Percentiles rank a stretch among this genome's conserved stretches.
These are phyloP conservation scores for Microsporum canis DNA, from an alignment of 2,329 filamentous ascomycete genomes.

Conservation along the genomic window DNA sequence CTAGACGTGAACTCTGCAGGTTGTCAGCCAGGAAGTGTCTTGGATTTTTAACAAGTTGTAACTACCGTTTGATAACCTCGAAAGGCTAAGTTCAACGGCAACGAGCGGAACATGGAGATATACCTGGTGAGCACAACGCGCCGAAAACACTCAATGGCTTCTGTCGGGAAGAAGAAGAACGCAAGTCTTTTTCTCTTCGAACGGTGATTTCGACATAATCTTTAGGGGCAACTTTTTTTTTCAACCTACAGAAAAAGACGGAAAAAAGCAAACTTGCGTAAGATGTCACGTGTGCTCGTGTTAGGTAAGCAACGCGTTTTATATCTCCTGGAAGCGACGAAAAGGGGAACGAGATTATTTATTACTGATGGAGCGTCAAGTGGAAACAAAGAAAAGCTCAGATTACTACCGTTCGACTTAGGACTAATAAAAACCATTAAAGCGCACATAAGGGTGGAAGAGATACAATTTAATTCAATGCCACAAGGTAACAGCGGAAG, in stretches of 20 bases:
- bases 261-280: neutral
- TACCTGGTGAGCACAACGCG: no score
- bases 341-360: neutral
- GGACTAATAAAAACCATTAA: constrained; percentile 2
- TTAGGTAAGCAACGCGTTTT: neutral
- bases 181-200: no score
- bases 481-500: neutral
- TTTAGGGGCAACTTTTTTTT: neutral
- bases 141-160: no score
- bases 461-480: constrained; percentile 3
- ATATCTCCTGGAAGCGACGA: neutral
- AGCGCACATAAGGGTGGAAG: neutral
- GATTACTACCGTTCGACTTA: constrained; percentile 1
- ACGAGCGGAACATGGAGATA: no score
- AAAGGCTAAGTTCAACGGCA: no score
- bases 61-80: no score
- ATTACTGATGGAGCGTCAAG: neutral
- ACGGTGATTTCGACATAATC: neutral
- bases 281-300: neutral
- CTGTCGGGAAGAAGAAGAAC: no score
- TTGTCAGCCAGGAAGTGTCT: no score
- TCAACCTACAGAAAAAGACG: neutral
- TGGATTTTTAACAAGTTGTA: no score
- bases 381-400: neutral
- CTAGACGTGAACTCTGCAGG: neutral